phyloP scores from a whole-genome alignment of 129 eudicot genomes.

The Ambrosia artemisiifolia region DNA sequence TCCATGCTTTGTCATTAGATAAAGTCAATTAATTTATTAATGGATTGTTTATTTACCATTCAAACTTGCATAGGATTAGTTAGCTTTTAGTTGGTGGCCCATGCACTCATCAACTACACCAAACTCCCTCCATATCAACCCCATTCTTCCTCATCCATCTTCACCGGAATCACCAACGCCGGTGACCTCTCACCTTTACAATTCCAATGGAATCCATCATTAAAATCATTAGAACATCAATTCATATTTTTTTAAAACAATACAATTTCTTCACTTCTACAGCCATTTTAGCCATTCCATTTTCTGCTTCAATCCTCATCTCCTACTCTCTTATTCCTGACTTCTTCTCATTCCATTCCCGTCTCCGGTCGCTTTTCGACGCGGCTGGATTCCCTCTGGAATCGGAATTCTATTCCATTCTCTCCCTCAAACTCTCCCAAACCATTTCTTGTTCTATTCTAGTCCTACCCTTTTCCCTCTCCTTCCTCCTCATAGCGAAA shows the following conservation, averaged over 20 bases:
- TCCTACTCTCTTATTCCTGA: slow-evolving; percentile 33
- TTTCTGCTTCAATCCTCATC: slow-evolving; percentile 49
- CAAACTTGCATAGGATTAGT: slow-evolving; percentile 30
- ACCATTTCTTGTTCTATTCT: slow-evolving; percentile 47
- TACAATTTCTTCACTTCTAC: slow-evolving; percentile 53
- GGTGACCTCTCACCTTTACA: background rate
- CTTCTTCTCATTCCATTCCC: slow-evolving; percentile 37
- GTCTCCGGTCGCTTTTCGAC: slow-evolving; percentile 35
- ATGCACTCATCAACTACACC: slow-evolving; percentile 47
- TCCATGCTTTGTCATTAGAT: background rate
- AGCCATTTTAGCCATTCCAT: slow-evolving; percentile 53
- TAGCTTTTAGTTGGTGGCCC: slow-evolving; percentile 59
- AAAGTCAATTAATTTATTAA: slow-evolving; percentile 2
- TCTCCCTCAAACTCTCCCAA: slow-evolving; percentile 67
- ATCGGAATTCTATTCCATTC: slow-evolving; percentile 48
- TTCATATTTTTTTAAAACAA: slow-evolving; percentile 50
- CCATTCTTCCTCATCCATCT: background rate
- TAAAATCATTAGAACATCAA: slow-evolving; percentile 56
- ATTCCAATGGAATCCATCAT: slow-evolving; percentile 40
- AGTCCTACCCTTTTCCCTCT: slow-evolving; percentile 53
- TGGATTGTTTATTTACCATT: background rate
- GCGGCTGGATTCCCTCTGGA: slow-evolving; percentile 64
- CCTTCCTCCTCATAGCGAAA: slow-evolving; percentile 70
- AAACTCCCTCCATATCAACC: slow-evolving; percentile 22
- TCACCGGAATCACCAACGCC: slow-evolving; percentile 9